phyloP scores from a whole-genome alignment of 2,329 filamentous ascomycete genomes.

The Sporothrix protearum region DNA sequence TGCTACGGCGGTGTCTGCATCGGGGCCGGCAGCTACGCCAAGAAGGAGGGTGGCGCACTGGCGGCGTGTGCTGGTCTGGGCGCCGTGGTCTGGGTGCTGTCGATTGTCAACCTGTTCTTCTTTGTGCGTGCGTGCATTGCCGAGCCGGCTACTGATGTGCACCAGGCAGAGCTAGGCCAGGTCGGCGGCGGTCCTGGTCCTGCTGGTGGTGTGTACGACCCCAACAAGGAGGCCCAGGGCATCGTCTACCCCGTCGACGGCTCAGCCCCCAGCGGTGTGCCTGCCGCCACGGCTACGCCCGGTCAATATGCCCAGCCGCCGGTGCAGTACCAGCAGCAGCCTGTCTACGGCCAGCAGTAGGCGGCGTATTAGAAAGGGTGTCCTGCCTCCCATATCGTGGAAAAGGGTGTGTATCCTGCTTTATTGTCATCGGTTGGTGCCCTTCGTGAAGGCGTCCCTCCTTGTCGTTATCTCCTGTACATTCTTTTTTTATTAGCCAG shows the following conservation, averaged over 20 bases:
- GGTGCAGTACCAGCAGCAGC: constrained; percentile 18
- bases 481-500: not conserved
- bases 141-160: not conserved
- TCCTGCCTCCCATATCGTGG: not conserved
- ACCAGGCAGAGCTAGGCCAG: constrained; percentile 27
- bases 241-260: constrained; percentile 3
- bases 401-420: not conserved
- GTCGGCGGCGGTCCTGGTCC: constrained; percentile 1
- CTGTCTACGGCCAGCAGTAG: constrained; percentile 20
- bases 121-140: constrained; percentile 23
- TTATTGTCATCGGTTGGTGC: not conserved
- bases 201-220: not conserved
- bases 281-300: not conserved
- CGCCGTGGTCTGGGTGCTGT: constrained; percentile 38
- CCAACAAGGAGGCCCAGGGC: constrained; percentile 18
- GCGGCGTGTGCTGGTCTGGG: constrained; percentile 40
- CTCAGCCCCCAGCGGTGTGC: not conserved
- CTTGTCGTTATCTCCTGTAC: not conserved
- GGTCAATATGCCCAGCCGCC: not conserved
- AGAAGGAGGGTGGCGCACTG: constrained; percentile 36
- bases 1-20: constrained; percentile 34
- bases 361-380: not conserved
- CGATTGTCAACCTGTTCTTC: constrained; percentile 37
- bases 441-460: not conserved
- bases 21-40: constrained; percentile 24